Base-by-base conservation (phyloP, 202 grass and related monocot genomes). In the Hordeum pubiflorum region DNA sequence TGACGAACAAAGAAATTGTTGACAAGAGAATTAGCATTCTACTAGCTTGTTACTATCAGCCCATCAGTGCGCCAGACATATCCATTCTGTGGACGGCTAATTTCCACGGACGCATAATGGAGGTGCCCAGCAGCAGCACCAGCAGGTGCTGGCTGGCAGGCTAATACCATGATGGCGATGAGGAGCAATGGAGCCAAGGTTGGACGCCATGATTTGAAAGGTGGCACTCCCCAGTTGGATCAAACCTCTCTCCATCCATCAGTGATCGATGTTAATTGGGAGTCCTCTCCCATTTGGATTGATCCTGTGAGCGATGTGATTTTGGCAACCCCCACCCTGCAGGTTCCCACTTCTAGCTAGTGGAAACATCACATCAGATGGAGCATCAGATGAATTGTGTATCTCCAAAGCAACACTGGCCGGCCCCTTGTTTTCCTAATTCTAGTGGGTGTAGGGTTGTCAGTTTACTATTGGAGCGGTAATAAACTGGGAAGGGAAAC, bases 201-300 rank as follows among this genome's bases (percentile, higher is more conserved):
- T 74, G 86, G 86, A 75, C 15, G 69, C 81, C 86, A 44, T 75
- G 86, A 88, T 84, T 80, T 62, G 81, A 88, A 34, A 73, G 65
- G 79, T 18, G 22, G 40, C 70, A 79, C 46, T 34, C 54, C 66
- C 31, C 9, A 3, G 21, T 38, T 22, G 24, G 9, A 17, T 63
- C 37, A 63, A 78, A 65, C 27, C 74, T 22, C 10, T 58, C 26
- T 33, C 24, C 24, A 34, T 84, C 55, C 22, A 21, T 20, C 54
- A 15, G 43, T 65, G 20, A 9, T 72, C 12, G 6, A 0, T 48
- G 44, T 10, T 59, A 10, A 32, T 63, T 15, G n/a, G 70, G 44
- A 3, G 44, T 66, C 81, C 36, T 75, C 41, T 43, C 61, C n/a
- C 10, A 3, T 41, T 20, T 37, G 9, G 1, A 21, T 59, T 31